Conservation (phyloP, 2,329 filamentous ascomycete species). For the Phialophora expanda region DNA sequence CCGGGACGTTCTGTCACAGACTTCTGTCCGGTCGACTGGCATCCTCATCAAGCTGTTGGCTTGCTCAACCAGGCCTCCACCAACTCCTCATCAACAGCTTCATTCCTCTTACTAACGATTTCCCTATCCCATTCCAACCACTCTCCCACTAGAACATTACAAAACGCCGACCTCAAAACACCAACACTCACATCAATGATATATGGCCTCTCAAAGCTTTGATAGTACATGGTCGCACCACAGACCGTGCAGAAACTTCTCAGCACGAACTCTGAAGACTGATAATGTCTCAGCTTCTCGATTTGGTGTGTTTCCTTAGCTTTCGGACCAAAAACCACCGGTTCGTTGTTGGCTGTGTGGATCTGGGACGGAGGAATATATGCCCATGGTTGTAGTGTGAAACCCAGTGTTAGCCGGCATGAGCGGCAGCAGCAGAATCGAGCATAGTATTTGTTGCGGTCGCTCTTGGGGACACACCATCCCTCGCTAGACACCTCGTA, state of each 20-base stretch:
- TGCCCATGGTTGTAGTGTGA: slow-evolving; percentile 69
- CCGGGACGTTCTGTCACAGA: not conserved
- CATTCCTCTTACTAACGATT: slow-evolving; percentile 64
- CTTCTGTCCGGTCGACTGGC: not conserved
- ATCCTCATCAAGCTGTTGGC: slow-evolving; percentile 1
- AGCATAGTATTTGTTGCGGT: slow-evolving; percentile 62
- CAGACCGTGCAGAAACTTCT: slow-evolving; percentile 68
- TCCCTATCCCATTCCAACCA: slow-evolving; percentile 68
- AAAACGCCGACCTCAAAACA: slow-evolving; percentile 57
- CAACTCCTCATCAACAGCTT: slow-evolving; percentile 49
- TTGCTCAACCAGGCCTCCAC: slow-evolving; percentile 39
- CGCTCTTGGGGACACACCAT: slow-evolving; percentile 55
- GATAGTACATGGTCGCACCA: slow-evolving; percentile 69
- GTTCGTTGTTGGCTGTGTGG: slow-evolving; percentile 47
- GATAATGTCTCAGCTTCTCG: slow-evolving; percentile 54
- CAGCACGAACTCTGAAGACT: slow-evolving; percentile 58
- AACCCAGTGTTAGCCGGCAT: slow-evolving; percentile 66
- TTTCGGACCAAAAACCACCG: slow-evolving; percentile 47
- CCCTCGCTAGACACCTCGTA: slow-evolving; percentile 52
- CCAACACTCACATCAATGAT: slow-evolving; percentile 70
- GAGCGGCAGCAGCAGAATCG: slow-evolving; percentile 66
- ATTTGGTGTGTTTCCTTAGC: slow-evolving; percentile 40
- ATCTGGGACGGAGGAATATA: slow-evolving; percentile 69
- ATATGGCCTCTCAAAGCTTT: slow-evolving; percentile 57
- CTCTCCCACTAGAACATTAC: slow-evolving; percentile 58